A percentile compares a stretch with the other conserved stretches of the same genome.
Evolutionary conservation across 306 rosid genomes (phyloP).

Genomic region (Chamaecrista fasciculata): DNA sequence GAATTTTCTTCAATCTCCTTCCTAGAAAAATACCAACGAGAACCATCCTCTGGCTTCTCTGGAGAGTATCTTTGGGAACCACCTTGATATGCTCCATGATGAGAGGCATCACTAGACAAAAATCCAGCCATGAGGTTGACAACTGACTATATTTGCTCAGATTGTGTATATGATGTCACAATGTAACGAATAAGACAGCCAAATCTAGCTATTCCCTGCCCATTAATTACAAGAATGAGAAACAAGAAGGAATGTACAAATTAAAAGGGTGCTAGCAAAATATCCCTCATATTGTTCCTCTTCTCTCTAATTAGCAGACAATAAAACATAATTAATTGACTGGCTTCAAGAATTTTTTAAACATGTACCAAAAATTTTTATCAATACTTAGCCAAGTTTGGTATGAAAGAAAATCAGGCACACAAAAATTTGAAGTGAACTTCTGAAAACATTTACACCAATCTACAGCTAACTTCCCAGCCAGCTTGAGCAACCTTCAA

Average conservation of each 20-base stretch:
- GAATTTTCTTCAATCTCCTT: constrained; percentile 90
- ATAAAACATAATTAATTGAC: neutral
- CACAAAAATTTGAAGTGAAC: too few relatives aligned
- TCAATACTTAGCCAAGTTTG: neutral
- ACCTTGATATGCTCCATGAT: constrained; percentile 43
- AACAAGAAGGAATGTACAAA: neutral
- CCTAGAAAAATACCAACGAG: constrained; percentile 83
- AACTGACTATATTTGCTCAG: constrained; percentile 27
- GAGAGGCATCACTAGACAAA: constrained; percentile 43
- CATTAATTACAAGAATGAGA: neutral
- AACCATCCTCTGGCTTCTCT: constrained; percentile 46
- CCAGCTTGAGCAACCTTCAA: too few relatives aligned
- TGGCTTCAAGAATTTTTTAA: neutral
- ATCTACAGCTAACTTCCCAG: too few relatives aligned
- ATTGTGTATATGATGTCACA: constrained; percentile 21
- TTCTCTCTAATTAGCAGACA: neutral
- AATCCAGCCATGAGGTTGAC: constrained; percentile 41
- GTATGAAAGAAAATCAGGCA: neutral
- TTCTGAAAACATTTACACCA: too few relatives aligned
- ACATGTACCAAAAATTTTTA: too few relatives aligned
- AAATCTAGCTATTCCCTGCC: neutral
- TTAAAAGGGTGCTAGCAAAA: neutral
- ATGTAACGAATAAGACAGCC: neutral
- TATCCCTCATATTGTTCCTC: neutral
- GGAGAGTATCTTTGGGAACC: constrained; percentile 38